phyloP scores from a whole-genome alignment of 495 filamentous ascomycete genomes.

The Lasiosphaeria ovina region DNA sequence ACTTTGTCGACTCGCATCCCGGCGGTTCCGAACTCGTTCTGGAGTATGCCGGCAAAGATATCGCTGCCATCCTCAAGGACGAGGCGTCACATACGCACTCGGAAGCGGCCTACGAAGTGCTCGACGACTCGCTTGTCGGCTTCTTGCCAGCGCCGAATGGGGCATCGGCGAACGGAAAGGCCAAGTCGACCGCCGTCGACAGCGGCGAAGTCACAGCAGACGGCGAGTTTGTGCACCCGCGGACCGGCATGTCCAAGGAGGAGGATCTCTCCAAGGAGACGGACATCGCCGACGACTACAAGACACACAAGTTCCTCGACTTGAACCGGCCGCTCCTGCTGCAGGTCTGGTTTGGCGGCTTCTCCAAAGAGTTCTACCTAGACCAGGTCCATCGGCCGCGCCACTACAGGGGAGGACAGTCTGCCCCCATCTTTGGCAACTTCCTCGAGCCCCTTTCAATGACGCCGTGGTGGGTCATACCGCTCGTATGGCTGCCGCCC shows the following conservation, averaged over 20 bases:
- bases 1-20: conserved; percentile 84
- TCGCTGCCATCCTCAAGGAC: conserved; percentile 79
- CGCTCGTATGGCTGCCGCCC: conserved; percentile 79
- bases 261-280: conserved; percentile 88
- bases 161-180: conserved; percentile 29
- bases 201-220: conserved; percentile 28
- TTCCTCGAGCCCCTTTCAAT: conserved; percentile 93
- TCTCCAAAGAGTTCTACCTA: conserved; percentile 90
- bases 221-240: conserved; percentile 55
- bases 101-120: conserved; percentile 88
- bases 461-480: conserved; percentile 91
- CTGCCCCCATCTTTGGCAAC: conserved; percentile 95
- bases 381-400: conserved; percentile 93
- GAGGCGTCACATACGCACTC: conserved; percentile 79
- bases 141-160: conserved; percentile 60
- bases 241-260: conserved; percentile 79
- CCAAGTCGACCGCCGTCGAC: conserved; percentile 21
- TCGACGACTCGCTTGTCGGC: conserved; percentile 75
- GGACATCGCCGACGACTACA: conserved; percentile 69
- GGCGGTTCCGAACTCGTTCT: conserved; percentile 87
- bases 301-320: conserved; percentile 90
- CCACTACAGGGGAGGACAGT: conserved; percentile 89
- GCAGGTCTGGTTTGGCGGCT: conserved; percentile 87
- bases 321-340: conserved; percentile 78
- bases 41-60: conserved; percentile 86